Evolutionary conservation across 257 asterid species (phyloP), one percentile per base, ranked within the genome.

Genomic region (Nemophila menziesii): DNA sequence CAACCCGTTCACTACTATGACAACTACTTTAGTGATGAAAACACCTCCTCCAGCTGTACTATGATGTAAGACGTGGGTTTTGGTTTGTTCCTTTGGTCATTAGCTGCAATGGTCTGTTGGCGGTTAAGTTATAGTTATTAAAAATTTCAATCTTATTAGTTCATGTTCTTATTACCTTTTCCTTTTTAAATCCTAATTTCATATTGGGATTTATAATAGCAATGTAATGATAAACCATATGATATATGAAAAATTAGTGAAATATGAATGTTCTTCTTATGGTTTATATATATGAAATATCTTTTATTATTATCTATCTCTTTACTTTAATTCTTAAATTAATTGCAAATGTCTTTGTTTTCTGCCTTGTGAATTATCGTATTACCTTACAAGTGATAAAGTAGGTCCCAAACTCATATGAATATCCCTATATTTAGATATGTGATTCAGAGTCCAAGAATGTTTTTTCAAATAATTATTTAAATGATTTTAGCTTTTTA

Each of bases 11-110:
- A 70, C 17, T 61, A 70, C 4, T 71, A 59, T 0, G 74, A 73
- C 22, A 71, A 83, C 53, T 63, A 74, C 20, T 85, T 80, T 40
- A 71, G 76, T 16, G 92, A 85, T 1, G 95, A 85, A 18, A 85
- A 78, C 67, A 60, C 92, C 20, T 44, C 72, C 1, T 44, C 72
- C 1, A 68, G 93, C 60, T 85, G 95, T 57, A 40, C 24, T 15
- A 58, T 85, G 22, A 84, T 85, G 95, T 84, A 81, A 80, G 26
- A 20, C 8, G 8, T 21, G 21, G 39, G 19, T n/a, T 24, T 13
- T 8, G 2, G 20, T 20, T 13, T 2, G 3, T 5, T 20, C 43
- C 17, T 38, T 12, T 29, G 12, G 36, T 27, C 18, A 34, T 44
- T 45, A 27, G 48, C 41, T 38, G 33, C 19, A 29, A 43, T 33